These are phyloP conservation scores for Puccinia polysora DNA, from an alignment of 1,284 basidiomycete species.

Conservation along the genomic window DNA sequence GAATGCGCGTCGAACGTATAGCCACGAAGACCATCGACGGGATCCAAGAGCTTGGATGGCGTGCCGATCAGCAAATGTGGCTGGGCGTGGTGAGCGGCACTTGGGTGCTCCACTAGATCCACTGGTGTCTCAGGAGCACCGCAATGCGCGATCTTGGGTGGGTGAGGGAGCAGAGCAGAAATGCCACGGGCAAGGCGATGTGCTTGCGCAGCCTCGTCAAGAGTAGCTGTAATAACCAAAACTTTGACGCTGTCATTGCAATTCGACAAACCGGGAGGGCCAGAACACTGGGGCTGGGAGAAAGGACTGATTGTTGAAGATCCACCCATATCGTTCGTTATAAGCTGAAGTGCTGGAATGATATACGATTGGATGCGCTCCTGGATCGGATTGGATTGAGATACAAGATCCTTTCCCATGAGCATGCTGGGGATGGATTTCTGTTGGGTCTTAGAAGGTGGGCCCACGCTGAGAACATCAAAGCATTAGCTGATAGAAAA, in stretches of 20 bases:
- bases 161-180: conserved; percentile 66
- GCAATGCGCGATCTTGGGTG: conserved; percentile 60
- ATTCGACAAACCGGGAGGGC: conserved; percentile 53
- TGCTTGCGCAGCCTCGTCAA: conserved; percentile 96
- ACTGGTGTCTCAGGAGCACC: conserved; percentile 75
- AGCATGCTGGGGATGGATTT: conserved; percentile 90
- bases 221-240: conserved; percentile 91
- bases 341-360: conserved; percentile 50
- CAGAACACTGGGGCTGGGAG: conserved; percentile 71
- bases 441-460: conserved; percentile 97
- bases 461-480: conserved; percentile 59
- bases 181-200: conserved; percentile 94
- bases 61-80: conserved; percentile 95
- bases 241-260: conserved; percentile 74
- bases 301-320: conserved; percentile 60
- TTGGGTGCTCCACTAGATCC: conserved; percentile 54
- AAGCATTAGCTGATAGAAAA: background rate
- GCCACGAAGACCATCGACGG: conserved; percentile 65
- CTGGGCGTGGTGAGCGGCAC: conserved; percentile 59
- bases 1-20: conserved; percentile 11
- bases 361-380: conserved; percentile 91
- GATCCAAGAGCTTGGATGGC: conserved; percentile 86
- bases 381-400: conserved; percentile 95
- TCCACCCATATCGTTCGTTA: conserved; percentile 41
- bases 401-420: conserved; percentile 89